phyloP scores from a whole-genome alignment of 2,329 filamentous ascomycete species.

The Paraconiothyrium brasiliense region DNA sequence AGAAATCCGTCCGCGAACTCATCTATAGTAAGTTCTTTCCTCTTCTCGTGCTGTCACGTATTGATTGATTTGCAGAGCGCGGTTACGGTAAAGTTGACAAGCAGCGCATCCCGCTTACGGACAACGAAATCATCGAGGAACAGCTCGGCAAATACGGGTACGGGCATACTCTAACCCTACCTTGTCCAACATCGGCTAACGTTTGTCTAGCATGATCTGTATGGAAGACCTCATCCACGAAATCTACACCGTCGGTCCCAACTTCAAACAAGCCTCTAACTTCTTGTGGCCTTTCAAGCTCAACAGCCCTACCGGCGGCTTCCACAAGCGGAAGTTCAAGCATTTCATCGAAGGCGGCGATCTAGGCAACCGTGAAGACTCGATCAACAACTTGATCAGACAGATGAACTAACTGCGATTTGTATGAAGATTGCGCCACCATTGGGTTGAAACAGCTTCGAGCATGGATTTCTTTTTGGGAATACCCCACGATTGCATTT shows the following conservation, averaged over 20 bases:
- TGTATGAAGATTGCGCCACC: constrained; percentile 14
- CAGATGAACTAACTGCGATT: constrained; percentile 87
- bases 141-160: constrained; percentile 91
- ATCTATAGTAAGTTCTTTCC: constrained; percentile 93
- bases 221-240: constrained; percentile 99
- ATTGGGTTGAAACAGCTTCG: constrained; percentile 16
- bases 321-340: constrained; percentile 97
- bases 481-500: constrained; percentile 16
- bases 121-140: constrained; percentile 98
- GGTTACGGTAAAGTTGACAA: constrained; percentile 99
- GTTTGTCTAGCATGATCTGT: constrained; percentile 76
- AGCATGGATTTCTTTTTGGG: constrained; percentile 20
- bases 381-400: constrained; percentile 95
- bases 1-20: constrained; percentile 98
- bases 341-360: constrained; percentile 99
- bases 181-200: constrained; percentile 6
- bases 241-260: constrained; percentile 70
- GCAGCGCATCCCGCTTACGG: constrained; percentile 94
- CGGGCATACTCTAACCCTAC: not conserved
- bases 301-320: constrained; percentile 96
- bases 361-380: constrained; percentile 96
- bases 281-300: constrained; percentile 99
- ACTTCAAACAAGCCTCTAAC: constrained; percentile 98
- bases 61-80: constrained; percentile 58
- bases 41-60: constrained; percentile 66